A percentile compares a stretch with the other conserved stretches of the same genome.
These are phyloP conservation scores for Sonneratia alba DNA, from an alignment of 345 rosid species.

Conservation along the genomic window DNA sequence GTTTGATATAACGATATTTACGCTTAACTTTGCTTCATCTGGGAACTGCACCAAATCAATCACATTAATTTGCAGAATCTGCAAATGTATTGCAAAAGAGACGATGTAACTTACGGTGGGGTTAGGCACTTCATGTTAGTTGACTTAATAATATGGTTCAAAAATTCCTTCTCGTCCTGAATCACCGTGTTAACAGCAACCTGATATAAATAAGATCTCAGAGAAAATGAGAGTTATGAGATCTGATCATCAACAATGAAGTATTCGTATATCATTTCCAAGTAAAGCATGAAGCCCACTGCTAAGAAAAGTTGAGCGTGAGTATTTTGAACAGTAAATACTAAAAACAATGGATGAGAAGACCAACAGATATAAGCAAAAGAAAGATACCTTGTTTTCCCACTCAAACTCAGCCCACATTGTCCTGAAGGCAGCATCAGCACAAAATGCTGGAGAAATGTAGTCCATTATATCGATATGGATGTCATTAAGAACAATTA, in stretches of 20 bases:
- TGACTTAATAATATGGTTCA: slow-evolving; percentile 56
- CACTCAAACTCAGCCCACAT: slow-evolving; percentile 99
- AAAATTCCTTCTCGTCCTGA: slow-evolving; percentile 59
- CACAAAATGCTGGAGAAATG: slow-evolving; percentile 31
- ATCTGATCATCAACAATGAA: no score
- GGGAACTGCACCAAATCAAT: neutral
- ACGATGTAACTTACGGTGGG: slow-evolving; percentile 45
- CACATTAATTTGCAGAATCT: neutral
- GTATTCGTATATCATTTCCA: no score
- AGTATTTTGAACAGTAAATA: no score
- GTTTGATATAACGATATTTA: neutral
- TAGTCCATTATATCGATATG: slow-evolving; percentile 87
- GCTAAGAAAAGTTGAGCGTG: no score
- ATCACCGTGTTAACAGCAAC: slow-evolving; percentile 71
- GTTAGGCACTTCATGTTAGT: slow-evolving; percentile 79
- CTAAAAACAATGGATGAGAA: neutral
- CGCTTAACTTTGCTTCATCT: neutral
- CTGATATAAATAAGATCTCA: slow-evolving; percentile 19
- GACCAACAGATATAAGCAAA: no score
- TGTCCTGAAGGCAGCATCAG: slow-evolving; percentile 80
- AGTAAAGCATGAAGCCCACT: no score
- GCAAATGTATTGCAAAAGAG: neutral
- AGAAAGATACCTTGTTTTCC: slow-evolving; percentile 78
- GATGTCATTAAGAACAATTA: slow-evolving; percentile 87
- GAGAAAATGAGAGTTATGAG: no score